These are phyloP conservation scores for Trichoderma reesei DNA, from an alignment of 495 filamentous ascomycete genomes.

Conservation along the genomic window DNA sequence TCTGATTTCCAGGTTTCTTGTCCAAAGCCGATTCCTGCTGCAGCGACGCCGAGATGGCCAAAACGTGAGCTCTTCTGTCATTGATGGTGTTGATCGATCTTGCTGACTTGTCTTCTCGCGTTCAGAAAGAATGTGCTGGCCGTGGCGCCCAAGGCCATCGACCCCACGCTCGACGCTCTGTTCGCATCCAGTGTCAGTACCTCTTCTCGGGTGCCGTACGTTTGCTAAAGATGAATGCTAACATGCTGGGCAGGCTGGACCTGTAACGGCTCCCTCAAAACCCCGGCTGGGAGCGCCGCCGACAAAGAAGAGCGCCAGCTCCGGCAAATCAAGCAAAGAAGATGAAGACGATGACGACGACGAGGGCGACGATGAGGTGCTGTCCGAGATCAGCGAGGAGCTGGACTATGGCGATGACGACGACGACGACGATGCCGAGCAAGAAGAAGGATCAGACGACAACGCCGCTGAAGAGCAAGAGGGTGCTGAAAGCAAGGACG, in stretches of 20 bases:
- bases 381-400: conserved; percentile 9
- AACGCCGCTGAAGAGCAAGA: not conserved
- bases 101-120: not conserved
- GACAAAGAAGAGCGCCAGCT: not conserved
- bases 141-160: conserved; percentile 45
- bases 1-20: too few species aligned
- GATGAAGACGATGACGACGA: conserved; percentile 33
- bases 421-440: conserved; percentile 26
- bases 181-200: conserved; percentile 71
- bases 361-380: conserved; percentile 23
- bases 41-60: conserved; percentile 17
- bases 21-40: conserved; percentile 17
- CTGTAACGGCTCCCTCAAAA: conserved; percentile 48
- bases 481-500: not conserved
- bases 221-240: conserved; percentile 12
- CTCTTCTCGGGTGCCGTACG: not conserved
- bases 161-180: conserved; percentile 67
- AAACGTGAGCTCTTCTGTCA: conserved; percentile 19
- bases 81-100: not conserved
- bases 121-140: conserved; percentile 24
- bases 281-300: conserved; percentile 31
- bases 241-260: conserved; percentile 47
- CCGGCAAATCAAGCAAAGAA: conserved; percentile 16
- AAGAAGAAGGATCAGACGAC: conserved; percentile 24
- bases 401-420: conserved; percentile 26